A percentile compares a stretch with the other conserved stretches of the same genome.
Evolutionary conservation across 1,139 yeast genomes (phyloP).

Genomic region (Scheffersomyces titani): DNA sequence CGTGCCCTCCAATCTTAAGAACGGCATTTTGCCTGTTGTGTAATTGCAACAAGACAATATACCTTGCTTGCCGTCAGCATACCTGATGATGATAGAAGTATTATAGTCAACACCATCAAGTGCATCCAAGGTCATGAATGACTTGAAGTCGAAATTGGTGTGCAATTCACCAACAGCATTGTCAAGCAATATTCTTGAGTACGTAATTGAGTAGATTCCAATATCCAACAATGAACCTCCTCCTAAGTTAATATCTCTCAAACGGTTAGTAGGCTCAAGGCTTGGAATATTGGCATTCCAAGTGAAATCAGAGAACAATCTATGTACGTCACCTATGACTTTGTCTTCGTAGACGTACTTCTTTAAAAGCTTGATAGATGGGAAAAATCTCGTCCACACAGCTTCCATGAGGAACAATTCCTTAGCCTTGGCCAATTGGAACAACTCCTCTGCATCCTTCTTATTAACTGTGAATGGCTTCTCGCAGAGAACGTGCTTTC

Average conservation of each 20-base stretch:
- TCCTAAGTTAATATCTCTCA: slow-evolving; percentile 49
- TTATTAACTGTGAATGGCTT: slow-evolving; percentile 60
- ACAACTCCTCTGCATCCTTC: slow-evolving; percentile 45
- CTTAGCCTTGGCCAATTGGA: slow-evolving; percentile 46
- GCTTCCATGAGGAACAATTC: slow-evolving; percentile 61
- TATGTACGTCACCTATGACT: slow-evolving; percentile 47
- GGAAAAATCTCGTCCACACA: slow-evolving; percentile 67
- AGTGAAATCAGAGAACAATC: slow-evolving; percentile 43
- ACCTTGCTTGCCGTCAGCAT: slow-evolving; percentile 20
- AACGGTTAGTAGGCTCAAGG: slow-evolving; percentile 13
- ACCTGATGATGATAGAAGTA: slow-evolving; percentile 18
- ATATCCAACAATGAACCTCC: slow-evolving; percentile 65
- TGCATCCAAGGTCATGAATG: slow-evolving; percentile 19
- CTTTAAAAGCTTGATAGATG: slow-evolving; percentile 42
- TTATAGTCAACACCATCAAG: slow-evolving; percentile 18
- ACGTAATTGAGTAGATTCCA: slow-evolving; percentile 60
- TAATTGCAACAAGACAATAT: slow-evolving; percentile 18
- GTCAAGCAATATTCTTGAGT: slow-evolving; percentile 41
- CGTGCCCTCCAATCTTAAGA: slow-evolving; percentile 19
- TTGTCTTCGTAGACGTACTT: slow-evolving; percentile 43
- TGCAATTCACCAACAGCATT: slow-evolving; percentile 20
- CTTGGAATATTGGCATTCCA: slow-evolving; percentile 29
- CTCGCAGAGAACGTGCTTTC: slow-evolving; percentile 59
- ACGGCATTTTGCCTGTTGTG: slow-evolving; percentile 15
- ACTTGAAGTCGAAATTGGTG: slow-evolving; percentile 16